These are phyloP conservation scores for Talaromyces sp. DNA, from an alignment of 2,329 filamentous ascomycete species.

Conservation along the genomic window DNA sequence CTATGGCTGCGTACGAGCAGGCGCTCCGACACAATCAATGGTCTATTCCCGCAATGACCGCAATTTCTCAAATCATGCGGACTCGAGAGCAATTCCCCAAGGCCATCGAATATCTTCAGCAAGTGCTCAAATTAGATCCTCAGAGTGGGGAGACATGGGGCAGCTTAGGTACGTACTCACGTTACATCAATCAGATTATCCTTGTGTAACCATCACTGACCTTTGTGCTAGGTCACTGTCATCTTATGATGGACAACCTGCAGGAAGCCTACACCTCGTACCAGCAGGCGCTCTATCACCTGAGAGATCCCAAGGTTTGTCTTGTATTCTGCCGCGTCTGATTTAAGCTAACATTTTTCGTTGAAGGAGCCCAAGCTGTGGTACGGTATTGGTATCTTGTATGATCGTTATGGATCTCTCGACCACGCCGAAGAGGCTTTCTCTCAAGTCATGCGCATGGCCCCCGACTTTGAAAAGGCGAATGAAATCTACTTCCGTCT, in stretches of 20 bases:
- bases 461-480: conserved; percentile 95
- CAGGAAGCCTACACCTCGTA: conserved; percentile 97
- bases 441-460: conserved; percentile 98
- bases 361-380: conserved; percentile 87
- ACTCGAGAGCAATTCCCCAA: conserved; percentile 91
- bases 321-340: background rate
- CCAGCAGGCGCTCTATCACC: conserved; percentile 88
- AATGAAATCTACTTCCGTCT: conserved; percentile 98
- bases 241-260: conserved; percentile 96
- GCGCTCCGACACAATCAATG: conserved; percentile 82
- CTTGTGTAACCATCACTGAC: conserved; percentile 16
- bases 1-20: conserved; percentile 85
- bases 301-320: conserved; percentile 84
- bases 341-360: conserved; percentile 17
- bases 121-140: conserved; percentile 82
- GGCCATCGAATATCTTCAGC: conserved; percentile 87
- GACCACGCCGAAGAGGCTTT: conserved; percentile 98
- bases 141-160: conserved; percentile 96
- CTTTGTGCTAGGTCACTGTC: conserved; percentile 73
- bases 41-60: conserved; percentile 88
- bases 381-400: conserved; percentile 98
- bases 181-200: background rate
- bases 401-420: conserved; percentile 91
- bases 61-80: conserved; percentile 85
- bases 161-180: conserved; percentile 66